Percentiles rank a stretch among this genome's conserved stretches.
phyloP scores from a whole-genome alignment of 352 stramenopile species.

The Globisporangium ultimum region DNA sequence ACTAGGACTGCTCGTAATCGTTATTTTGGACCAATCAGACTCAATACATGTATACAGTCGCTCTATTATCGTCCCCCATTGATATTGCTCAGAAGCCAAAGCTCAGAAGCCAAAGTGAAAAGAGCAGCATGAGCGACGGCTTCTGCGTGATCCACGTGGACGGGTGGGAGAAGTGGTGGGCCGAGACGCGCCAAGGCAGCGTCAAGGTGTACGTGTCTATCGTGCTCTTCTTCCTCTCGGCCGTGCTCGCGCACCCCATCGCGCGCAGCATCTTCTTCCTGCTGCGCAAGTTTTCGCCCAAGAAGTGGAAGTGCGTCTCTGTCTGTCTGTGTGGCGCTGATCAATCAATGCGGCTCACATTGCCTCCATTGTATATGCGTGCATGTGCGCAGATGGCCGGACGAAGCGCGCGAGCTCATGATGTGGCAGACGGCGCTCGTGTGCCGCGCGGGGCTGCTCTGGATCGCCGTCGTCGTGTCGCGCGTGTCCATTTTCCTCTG shows the following conservation, averaged over 20 bases:
- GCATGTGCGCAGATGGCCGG: conserved; percentile 43
- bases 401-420: conserved; percentile 59
- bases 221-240: conserved; percentile 77
- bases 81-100: no score
- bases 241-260: conserved; percentile 65
- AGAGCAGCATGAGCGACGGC: conserved; percentile 17
- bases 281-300: conserved; percentile 45
- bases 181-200: conserved; percentile 38
- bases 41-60: conserved; percentile 5
- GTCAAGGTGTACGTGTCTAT: conserved; percentile 65
- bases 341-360: no score
- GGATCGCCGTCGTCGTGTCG: conserved; percentile 61
- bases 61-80: background rate
- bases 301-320: conserved; percentile 47
- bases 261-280: conserved; percentile 66
- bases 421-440: conserved; percentile 76
- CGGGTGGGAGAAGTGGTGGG: conserved; percentile 59
- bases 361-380: background rate
- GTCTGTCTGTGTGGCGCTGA: background rate
- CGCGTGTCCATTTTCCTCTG: conserved; percentile 57
- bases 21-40: conserved; percentile 27
- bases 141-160: conserved; percentile 48
- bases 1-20: no score
- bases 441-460: conserved; percentile 60
- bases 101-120: background rate